Evolutionary conservation across 495 filamentous ascomycete genomes (phyloP), one percentile per base, ranked within the genome.

Genomic region (Penicillium bovifimosum): DNA sequence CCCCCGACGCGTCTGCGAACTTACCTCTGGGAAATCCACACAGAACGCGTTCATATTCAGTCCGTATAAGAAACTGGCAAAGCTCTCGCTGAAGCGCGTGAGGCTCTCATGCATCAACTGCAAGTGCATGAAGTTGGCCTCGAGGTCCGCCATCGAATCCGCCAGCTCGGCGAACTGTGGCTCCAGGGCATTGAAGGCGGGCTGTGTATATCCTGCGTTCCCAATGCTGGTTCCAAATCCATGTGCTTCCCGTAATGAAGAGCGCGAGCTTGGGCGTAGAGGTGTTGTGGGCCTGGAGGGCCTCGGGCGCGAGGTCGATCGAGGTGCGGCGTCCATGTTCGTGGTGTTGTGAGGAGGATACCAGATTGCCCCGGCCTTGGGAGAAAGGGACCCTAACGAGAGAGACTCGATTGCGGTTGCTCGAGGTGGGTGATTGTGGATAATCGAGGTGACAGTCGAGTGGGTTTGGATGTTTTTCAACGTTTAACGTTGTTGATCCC

Each of bases 41-140:
- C 93, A 98, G 64, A 96, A 98, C 5, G 95, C 93, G 69, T 96
- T 97, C 89, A 98, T 95, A 59, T 97, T 96, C 67, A 98, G 64
- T 3, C 93, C 93, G 55, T 97, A 97, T 47, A 98, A 64, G 58
- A 98, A 97, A 63, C 84, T 88, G 0, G 91, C 92, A 65, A 98
- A 98, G 68, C 85, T 93, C 78, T 98, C 93, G 66, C 86, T 92
- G 68, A 98, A 98, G 8, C 93, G 81, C 35, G 90, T 84, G 68
- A 98, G 63, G 58, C 89, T 95, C 73, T 98, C 92, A 66, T 98
- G 91, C 89, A 98, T 95, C 50, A 95, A 71, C 70, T 96, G 92
- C 54, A 98, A 79, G 61, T 96, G 90, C 85, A 93, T 91, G 77
- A 97, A 93, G 69, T 98, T 96, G 48, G 87, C 87, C 75, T 97